phyloP scores from a whole-genome alignment of 2,329 filamentous ascomycete genomes.

The Cryoendolithus antarcticus region DNA sequence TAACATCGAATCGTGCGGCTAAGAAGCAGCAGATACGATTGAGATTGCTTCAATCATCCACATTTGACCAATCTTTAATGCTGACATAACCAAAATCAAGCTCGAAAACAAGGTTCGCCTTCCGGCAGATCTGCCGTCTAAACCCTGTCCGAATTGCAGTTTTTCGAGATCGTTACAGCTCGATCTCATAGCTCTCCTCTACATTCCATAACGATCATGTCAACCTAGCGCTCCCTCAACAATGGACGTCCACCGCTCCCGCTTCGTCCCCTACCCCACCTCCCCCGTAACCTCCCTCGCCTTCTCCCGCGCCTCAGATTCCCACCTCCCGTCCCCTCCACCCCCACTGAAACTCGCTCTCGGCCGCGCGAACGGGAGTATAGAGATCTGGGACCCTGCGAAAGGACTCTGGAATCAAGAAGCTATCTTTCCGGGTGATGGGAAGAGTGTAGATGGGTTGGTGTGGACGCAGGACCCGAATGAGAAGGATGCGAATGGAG shows the following conservation, averaged over 20 bases:
- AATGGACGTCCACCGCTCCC: slow-evolving; percentile 96
- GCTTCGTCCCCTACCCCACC: slow-evolving; percentile 85
- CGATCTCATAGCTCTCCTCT: no score
- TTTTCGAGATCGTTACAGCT: no score
- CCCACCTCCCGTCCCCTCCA: slow-evolving; percentile 22
- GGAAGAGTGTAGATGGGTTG: slow-evolving; percentile 78
- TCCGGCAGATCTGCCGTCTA: no score
- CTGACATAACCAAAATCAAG: no score
- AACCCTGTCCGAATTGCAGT: no score
- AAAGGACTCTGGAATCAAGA: slow-evolving; percentile 82
- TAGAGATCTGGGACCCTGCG: slow-evolving; percentile 93
- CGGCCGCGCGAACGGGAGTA: slow-evolving; percentile 85
- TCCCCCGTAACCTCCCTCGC: slow-evolving; percentile 89
- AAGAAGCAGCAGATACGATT: no score
- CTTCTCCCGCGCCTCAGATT: slow-evolving; percentile 64
- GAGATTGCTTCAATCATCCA: no score
- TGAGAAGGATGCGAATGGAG: slow-evolving; percentile 51
- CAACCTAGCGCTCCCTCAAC: slow-evolving; percentile 8
- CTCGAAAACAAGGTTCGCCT: no score
- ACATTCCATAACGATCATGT: no score
- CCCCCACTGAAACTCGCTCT: slow-evolving; percentile 67
- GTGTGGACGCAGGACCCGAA: slow-evolving; percentile 83
- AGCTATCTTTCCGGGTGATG: slow-evolving; percentile 71
- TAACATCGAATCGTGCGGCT: no score
- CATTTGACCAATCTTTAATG: no score